Base-by-base conservation (phyloP, 2,329 filamentous ascomycete genomes). In the Penicillium digitatum region DNA sequence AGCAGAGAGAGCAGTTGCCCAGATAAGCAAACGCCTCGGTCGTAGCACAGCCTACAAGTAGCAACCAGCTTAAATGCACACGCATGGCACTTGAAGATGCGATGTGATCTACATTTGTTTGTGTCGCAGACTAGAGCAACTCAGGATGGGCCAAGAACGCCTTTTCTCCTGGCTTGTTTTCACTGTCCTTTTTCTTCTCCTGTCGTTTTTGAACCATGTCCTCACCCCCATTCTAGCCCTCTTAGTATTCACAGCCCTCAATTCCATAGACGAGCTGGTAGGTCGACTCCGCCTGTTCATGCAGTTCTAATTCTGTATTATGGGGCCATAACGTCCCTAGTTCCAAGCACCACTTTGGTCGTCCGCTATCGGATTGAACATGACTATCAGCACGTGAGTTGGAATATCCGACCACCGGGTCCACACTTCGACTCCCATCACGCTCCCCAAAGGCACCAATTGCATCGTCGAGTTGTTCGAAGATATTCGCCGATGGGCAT, bases 301-400 rank as follows among this genome's bases (percentile, higher is more conserved):
- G 35, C 20, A 35, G 7, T 12, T 18, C 14, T 47, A 7, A 35
- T 32, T n/a, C 5, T 20, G 4, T 3, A 2, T 7, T 38, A 52
- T 5, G 54, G 34, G 5, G 40, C 42, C 8, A 50, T 39, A 20
- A 20, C 55, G 45, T 6, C 55, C 55, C 55, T 51, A 57, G 10
- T 54, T 57, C 55, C 51, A 57, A 22, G 42, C 37, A 18, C 39
- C 50, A 37, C 37, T 54, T 14, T 57, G 51, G 14, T 57, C 55
- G 10, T 57, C 55, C 1, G 51, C 38, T 26, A 54, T 50, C 34
- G 54, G 31, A 7, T 57, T 57, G 27, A 54, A 57, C 47, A 57
- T 57, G 20, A 45, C 55, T 57, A 24, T 27, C 24, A n/a, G 31
- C 8, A 14, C 3, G n/a, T 48, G 38, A 39, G 44, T 39, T 32